Percentiles rank a stretch among this genome's conserved stretches.
Evolutionary conservation across 2,329 filamentous ascomycete genomes (phyloP).

Genomic region (Aspergillaceae sp.): DNA sequence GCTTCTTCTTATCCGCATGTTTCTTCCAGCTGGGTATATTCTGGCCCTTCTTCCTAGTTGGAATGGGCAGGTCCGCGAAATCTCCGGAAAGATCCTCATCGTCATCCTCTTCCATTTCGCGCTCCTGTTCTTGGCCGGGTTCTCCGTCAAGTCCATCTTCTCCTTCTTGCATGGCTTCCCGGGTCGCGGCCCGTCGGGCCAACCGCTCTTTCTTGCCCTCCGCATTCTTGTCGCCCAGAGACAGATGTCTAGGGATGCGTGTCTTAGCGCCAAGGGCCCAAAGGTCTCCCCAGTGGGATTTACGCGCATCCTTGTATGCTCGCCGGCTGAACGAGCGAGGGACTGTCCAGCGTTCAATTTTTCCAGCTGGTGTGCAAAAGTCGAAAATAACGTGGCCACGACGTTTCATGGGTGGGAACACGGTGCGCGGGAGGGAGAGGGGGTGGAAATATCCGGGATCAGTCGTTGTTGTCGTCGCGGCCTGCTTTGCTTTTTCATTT

Average conservation of each 20-base stretch:
- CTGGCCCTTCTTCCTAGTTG: constrained; percentile 25
- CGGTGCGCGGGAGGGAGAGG: constrained; percentile 65
- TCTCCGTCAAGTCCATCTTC: constrained; percentile 13
- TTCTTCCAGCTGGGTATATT: constrained; percentile 36
- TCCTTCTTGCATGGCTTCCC: constrained; percentile 14
- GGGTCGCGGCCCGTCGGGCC: constrained; percentile 28
- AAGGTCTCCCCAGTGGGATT: constrained; percentile 82
- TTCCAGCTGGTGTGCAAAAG: constrained; percentile 76
- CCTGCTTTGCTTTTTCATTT: constrained; percentile 1
- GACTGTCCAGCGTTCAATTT: constrained; percentile 88
- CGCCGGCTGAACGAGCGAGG: constrained; percentile 70
- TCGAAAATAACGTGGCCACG: constrained; percentile 83
- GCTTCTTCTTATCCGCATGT: constrained; percentile 35
- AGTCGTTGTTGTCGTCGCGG: not conserved
- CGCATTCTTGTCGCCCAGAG: constrained; percentile 46
- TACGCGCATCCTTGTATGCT: constrained; percentile 87
- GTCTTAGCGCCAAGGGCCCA: constrained; percentile 96
- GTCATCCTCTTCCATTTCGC: constrained; percentile 6
- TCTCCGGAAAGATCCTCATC: constrained; percentile 5
- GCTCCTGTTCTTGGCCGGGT: too few relatives aligned
- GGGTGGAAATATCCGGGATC: constrained; percentile 37
- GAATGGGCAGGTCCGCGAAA: constrained; percentile 9
- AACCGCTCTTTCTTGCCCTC: constrained; percentile 33
- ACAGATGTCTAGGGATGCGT: constrained; percentile 52
- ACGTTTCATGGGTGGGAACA: constrained; percentile 77